Percentiles rank a stretch among this genome's conserved stretches.
Conservation (phyloP, 2,329 filamentous ascomycete genomes). For the Pseudogymnoascus sp. region DNA sequence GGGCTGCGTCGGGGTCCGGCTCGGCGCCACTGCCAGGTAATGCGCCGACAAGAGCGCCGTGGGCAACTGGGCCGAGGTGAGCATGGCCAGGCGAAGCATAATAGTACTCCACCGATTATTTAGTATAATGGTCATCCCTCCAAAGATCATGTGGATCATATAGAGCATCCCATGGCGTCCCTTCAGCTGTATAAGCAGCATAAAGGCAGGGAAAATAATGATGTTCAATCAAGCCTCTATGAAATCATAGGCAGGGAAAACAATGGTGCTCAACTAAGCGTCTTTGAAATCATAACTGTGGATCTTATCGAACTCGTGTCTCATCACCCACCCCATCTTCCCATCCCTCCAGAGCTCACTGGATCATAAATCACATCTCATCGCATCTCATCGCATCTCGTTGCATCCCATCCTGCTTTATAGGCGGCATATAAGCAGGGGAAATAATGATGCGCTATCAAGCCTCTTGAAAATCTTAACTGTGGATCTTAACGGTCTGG, state of each 20-base stretch:
- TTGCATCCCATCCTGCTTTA: background rate
- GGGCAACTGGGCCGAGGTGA: constrained; percentile 23
- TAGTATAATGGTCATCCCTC: background rate
- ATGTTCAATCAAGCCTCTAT: no score
- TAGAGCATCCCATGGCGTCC: background rate
- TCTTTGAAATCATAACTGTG: background rate
- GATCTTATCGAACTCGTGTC: background rate
- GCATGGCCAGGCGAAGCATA: background rate
- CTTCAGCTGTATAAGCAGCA: background rate
- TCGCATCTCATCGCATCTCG: background rate
- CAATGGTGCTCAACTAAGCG: background rate
- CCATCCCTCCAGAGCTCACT: background rate
- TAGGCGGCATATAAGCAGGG: background rate
- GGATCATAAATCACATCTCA: background rate
- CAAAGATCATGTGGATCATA: background rate
- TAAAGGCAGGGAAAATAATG: background rate
- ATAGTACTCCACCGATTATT: background rate
- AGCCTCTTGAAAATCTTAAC: background rate
- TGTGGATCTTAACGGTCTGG: background rate
- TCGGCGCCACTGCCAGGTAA: constrained; percentile 17
- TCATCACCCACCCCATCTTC: background rate
- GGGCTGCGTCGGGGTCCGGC: constrained; percentile 16
- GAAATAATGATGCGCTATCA: background rate
- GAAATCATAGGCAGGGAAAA: background rate
- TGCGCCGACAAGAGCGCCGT: constrained; percentile 34